A percentile compares a stretch with the other conserved stretches of the same genome.
phyloP scores from a whole-genome alignment of 1,139 yeast genomes.

The Hyphopichia buzzinii region DNA sequence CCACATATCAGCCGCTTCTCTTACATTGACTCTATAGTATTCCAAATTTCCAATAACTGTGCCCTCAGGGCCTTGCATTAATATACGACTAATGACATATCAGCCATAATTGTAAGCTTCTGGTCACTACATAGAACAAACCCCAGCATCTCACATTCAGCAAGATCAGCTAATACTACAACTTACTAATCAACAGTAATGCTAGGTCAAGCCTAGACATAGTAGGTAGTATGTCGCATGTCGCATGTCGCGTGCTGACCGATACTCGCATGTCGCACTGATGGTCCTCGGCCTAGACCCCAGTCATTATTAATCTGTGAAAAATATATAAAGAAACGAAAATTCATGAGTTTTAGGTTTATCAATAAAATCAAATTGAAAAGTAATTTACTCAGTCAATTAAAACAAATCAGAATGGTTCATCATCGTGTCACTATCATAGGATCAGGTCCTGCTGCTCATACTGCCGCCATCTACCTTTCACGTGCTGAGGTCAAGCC shows the following conservation, averaged over 20 bases:
- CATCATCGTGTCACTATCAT: conserved; percentile 89
- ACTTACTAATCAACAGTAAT: neutral
- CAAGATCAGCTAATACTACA: no score
- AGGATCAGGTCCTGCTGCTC: conserved; percentile 99
- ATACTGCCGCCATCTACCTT: conserved; percentile 96
- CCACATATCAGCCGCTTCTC: no score
- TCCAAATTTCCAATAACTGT: no score
- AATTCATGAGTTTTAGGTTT: neutral
- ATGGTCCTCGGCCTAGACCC: neutral
- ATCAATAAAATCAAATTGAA: no score
- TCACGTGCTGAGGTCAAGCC: conserved; percentile 97
- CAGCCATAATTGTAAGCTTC: no score
- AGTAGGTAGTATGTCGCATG: neutral
- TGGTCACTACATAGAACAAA: no score
- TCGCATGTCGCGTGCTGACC: neutral
- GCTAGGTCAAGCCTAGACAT: neutral
- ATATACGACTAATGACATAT: no score
- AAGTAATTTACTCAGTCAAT: neutral
- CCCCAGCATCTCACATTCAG: no score
- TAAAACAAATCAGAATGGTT: conserved; percentile 50
- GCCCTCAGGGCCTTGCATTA: no score
- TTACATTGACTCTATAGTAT: no score
- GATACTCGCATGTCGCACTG: neutral
- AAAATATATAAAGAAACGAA: neutral
- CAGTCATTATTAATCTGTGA: neutral